Base-by-base conservation (phyloP, 139 green algal genomes). In the Mesotaenium endlicherianum region DNA sequence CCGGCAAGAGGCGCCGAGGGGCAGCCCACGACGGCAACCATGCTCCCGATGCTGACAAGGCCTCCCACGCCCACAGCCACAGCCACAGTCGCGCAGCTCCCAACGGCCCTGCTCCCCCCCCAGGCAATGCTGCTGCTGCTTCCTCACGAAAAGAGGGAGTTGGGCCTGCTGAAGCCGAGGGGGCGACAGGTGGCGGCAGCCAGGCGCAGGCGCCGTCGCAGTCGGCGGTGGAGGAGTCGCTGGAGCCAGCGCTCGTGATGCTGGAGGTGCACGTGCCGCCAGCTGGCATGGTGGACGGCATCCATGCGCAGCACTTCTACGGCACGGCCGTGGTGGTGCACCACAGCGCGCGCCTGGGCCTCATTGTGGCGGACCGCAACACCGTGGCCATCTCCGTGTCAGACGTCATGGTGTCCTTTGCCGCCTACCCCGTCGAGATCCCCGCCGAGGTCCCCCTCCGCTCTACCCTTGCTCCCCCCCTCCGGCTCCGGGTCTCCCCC, bases 361-460 rank as follows among this genome's bases (percentile, higher is more conserved):
- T 97, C 70, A 88, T 96, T 55, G 80, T 96, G 69, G 90, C 95
- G 36, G 94, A 98, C 88, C 90, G 94, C 79, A 98, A 97, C 91
- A 98, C 94, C 0, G 89, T 97, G 1, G 53, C 88, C 4, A 90
- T 97, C 1, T 91, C 89, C 1, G 81, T 91, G 0, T 93, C 90
- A 47, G 94, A 97, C 70, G 84, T 97, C 42, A 92, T 91, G 69
- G 83, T 98, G 8, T 94, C 91, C 17, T 97, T 98, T 86, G 91
- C 91, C 0, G 94, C 93, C 16, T 92, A 95, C 87, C 94, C 94
- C 2, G 89, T 89, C 34, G 94, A 98, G 86, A 81, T 94, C 34
- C 75, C 89, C 3, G 94, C 79, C 16, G 68, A 74, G 30, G 92
- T 95, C 40, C 40, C 31, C 49, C 49, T 64, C 1, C 8, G 1